Base-by-base conservation (phyloP, 1,284 basidiomycete species). In the Cryptococcus sp. region DNA sequence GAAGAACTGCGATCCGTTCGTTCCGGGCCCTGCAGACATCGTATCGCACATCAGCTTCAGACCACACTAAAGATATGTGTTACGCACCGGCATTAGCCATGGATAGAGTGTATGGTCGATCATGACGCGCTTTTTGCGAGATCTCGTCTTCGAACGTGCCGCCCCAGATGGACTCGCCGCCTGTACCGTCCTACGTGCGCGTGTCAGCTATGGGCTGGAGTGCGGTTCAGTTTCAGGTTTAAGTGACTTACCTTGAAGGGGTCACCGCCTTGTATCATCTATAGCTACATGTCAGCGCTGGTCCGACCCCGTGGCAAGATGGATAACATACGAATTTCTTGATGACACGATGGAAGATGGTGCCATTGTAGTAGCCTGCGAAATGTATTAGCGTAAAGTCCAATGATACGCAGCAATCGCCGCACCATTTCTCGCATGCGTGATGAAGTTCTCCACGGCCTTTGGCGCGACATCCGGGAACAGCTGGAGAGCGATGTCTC, bases 221-320 rank as follows among this genome's bases (percentile, higher is more conserved):
- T n/a, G 20, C 20, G 4, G 27, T 3, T 51, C 42, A 27, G 51
- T 41, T 20, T 44, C 35, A 16, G 16, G 25, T 31, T 39, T 23
- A 10, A 20, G 27, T 7, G 31, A 41, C 60, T 45, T 13, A 55
- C 53, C 17, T 58, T 60, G 5, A 96, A 81, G 1, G 96, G 96
- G 72, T 99, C 95, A 40, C 96, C 95, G 2, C 94, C 97, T 82
- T 99, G 95, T 53, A 99, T 87, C 96, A 99, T 99, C 82, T 75
- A 50, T 35, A 17, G 20, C 2, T 17, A 41, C 19, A 46, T 16
- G 35, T 68, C 57, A 71, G 62, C 59, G 42, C 10, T 23, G 35
- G 13, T 23, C 2, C 38, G 19, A n/a, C 15, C 19, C 27, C 41
- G 17, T 38, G 45, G n/a, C 10, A 25, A 39, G 23, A 15, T n/a